phyloP scores from a whole-genome alignment of 306 rosid species.

The Begonia peltatifolia region DNA sequence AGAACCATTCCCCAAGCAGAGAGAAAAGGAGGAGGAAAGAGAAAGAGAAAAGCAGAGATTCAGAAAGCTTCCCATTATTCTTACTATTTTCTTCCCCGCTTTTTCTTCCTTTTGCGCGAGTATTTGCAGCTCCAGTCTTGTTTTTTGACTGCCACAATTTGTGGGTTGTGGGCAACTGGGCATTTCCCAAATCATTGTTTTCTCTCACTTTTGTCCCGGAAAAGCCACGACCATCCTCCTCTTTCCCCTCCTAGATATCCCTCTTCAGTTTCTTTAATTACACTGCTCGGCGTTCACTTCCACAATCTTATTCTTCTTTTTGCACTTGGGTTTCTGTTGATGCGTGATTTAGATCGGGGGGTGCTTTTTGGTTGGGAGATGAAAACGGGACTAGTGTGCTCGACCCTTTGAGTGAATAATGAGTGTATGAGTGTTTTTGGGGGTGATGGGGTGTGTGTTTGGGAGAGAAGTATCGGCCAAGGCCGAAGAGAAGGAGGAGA shows the following conservation, averaged over 20 bases:
- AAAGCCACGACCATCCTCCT: constrained; percentile 23
- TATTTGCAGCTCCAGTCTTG: constrained; percentile 13
- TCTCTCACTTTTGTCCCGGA: constrained; percentile 57
- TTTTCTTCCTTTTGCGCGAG: constrained; percentile 3
- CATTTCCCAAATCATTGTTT: constrained; percentile 53
- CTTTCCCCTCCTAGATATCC: constrained; percentile 8
- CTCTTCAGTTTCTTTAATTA: constrained; percentile 17
- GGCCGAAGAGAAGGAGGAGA: constrained; percentile 14
- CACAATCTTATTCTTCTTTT: not conserved
- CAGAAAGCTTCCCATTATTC: no score
- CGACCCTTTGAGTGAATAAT: constrained; percentile 11
- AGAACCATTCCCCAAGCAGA: no score
- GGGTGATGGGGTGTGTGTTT: constrained; percentile 83
- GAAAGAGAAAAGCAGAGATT: not conserved
- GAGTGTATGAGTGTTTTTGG: constrained; percentile 31
- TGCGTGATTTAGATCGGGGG: constrained; percentile 3
- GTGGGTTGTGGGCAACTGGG: constrained; percentile 23
- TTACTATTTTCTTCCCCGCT: constrained; percentile 12
- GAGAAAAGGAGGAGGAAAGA: not conserved
- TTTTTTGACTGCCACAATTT: constrained; percentile 56
- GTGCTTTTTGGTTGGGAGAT: constrained; percentile 13
- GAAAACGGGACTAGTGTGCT: constrained; percentile 24
- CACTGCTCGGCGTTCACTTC: not conserved
- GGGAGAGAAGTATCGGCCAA: constrained; percentile 36
- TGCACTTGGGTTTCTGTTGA: constrained; percentile 23